Conservation (phyloP, 805 yeast genomes). For the Myxozyma neglecta region DNA sequence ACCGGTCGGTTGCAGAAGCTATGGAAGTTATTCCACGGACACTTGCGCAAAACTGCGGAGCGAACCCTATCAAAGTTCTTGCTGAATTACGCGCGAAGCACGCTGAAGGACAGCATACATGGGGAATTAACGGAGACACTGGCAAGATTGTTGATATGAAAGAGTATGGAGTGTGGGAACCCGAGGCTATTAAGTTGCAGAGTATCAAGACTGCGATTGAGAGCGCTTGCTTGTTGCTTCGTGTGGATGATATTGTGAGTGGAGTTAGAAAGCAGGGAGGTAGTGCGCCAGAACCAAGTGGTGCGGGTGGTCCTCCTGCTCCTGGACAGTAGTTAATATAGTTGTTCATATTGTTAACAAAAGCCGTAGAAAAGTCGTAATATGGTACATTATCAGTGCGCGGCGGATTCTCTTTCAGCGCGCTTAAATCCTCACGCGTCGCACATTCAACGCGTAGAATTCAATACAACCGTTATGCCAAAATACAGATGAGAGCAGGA, state of each 20-base stretch:
- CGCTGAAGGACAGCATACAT: conserved; percentile 78
- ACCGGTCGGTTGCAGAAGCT: conserved; percentile 98
- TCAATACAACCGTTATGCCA: too few relatives aligned
- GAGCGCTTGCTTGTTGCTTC: conserved; percentile 87
- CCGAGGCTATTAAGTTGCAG: conserved; percentile 96
- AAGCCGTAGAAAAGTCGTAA: neutral
- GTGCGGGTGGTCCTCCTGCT: conserved; percentile 9
- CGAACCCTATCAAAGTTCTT: conserved; percentile 85
- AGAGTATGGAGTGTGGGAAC: conserved; percentile 97
- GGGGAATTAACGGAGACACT: conserved; percentile 91
- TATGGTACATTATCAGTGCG: neutral
- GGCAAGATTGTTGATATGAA: conserved; percentile 96
- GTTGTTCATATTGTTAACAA: neutral
- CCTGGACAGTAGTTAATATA: neutral
- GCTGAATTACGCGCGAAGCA: conserved; percentile 95
- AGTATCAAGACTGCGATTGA: conserved; percentile 97
- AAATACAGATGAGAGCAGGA: too few relatives aligned
- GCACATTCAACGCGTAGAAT: neutral
- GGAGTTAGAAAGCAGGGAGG: conserved; percentile 67
- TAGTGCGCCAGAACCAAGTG: conserved; percentile 6
- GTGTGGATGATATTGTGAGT: conserved; percentile 97
- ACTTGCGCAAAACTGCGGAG: conserved; percentile 95
- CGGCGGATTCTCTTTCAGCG: too few relatives aligned
- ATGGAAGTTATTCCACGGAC: conserved; percentile 98
- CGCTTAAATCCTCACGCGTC: too few relatives aligned